Evolutionary conservation across 805 yeast species (phyloP), one percentile per base, ranked within the genome.

Genomic region (Soucietia sequanensis): DNA sequence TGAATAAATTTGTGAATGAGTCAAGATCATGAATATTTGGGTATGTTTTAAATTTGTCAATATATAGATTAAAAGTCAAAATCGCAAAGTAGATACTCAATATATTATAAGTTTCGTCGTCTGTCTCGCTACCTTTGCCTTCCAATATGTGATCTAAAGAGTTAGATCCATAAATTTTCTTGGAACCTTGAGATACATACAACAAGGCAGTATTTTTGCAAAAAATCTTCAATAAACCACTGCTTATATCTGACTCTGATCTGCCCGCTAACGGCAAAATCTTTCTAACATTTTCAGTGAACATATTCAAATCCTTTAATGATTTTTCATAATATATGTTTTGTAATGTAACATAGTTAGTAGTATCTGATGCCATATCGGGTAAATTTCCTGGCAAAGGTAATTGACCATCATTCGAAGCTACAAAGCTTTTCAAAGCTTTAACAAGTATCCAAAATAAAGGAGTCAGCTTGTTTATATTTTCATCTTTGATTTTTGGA

Each of bases 361-460:
- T 56, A 0, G 96, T 81, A 41, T 80, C 78, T 0, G 95, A 76
- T 14, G 85, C 83, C 96, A 91, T 91, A 54, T 90, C 98, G 0
- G 96, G 95, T 5, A 90, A 52, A 0, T 64, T 72, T 0, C 95
- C 96, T 3, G 81, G 69, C 2, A 87, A 57, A 0, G 96, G 95
- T n/a, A 86, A 62, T 4, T 61, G 53, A 1, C 65, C 60, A 12
- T 56, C 49, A 15, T 62, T 57, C 26, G 30, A 27, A 0, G 33
- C 42, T 0, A 78, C 68, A 54, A 79, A 88, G 6, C 44, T 40
- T 27, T 69, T 61, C 32, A 87, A 61, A 0, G 89, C 84, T 26
- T 56, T 60, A 0, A 75, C 67, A 13, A 77, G 67, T 2, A 74
- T 53, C 95, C 95, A 88, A 49, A 85, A 85, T 4, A 63, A 44